phyloP scores from a whole-genome alignment of 768 basidiomycete genomes.

The Tricholoma sp. region DNA sequence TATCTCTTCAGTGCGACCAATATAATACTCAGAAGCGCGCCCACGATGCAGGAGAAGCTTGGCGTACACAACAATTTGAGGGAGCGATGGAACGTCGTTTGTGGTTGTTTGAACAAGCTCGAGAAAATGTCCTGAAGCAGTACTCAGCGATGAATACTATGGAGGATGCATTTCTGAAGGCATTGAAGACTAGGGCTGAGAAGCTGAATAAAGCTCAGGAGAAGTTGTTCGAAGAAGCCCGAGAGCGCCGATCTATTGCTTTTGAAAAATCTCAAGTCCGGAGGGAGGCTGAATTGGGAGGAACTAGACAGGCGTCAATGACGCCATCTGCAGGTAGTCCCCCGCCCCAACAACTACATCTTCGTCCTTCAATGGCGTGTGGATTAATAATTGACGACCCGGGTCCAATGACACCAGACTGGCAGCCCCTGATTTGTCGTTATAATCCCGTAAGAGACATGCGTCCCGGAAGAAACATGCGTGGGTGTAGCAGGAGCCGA shows the following conservation, averaged over 20 bases:
- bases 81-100: neutral
- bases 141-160: neutral
- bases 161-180: neutral
- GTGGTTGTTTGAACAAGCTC: neutral
- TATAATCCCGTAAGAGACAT: no score
- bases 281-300: neutral
- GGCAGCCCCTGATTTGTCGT: no score
- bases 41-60: neutral
- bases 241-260: neutral
- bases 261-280: neutral
- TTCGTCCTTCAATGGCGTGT: no score
- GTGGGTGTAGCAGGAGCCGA: no score
- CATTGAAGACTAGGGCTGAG: neutral
- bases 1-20: neutral
- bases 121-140: neutral
- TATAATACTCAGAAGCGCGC: neutral
- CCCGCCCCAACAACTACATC: neutral
- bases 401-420: no score
- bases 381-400: no score
- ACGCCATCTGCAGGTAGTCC: neutral
- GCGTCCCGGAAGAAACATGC: no score
- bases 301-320: neutral
- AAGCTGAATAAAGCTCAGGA: neutral
- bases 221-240: neutral
- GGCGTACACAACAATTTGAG: neutral